These are phyloP conservation scores for Collybiopsis luxurians DNA, from an alignment of 768 basidiomycete genomes.

Conservation along the genomic window DNA sequence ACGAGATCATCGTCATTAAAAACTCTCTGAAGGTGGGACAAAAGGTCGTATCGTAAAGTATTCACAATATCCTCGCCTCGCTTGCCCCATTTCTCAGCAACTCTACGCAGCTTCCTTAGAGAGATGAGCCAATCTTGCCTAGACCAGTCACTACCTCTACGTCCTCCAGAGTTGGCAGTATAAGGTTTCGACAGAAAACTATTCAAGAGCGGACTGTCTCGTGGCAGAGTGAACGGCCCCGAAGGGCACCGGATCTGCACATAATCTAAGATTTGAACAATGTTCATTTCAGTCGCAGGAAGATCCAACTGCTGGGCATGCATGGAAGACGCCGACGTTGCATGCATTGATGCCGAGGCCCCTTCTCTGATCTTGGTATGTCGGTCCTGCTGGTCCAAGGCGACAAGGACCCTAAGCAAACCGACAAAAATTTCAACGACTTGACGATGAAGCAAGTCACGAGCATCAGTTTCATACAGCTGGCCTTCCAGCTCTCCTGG, in stretches of 20 bases:
- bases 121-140: conserved; percentile 62
- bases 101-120: conserved; percentile 39
- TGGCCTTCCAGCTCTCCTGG: conserved; percentile 13
- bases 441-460: conserved; percentile 66
- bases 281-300: conserved; percentile 43
- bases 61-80: conserved; percentile 31
- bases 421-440: conserved; percentile 68
- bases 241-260: conserved; percentile 31
- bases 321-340: conserved; percentile 42
- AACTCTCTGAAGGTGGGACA: conserved; percentile 44
- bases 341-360: conserved; percentile 27
- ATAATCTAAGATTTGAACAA: conserved; percentile 54
- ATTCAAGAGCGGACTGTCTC: conserved; percentile 44
- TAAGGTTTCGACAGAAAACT: conserved; percentile 52
- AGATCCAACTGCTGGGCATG: conserved; percentile 56
- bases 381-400: conserved; percentile 30
- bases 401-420: conserved; percentile 56
- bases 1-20: conserved; percentile 38
- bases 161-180: conserved; percentile 41
- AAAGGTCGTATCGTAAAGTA: conserved; percentile 47
- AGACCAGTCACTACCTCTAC: conserved; percentile 76
- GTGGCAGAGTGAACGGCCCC: conserved; percentile 10
- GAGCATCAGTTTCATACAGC: conserved; percentile 49
- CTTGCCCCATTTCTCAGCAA: conserved; percentile 56
- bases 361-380: conserved; percentile 38